Evolutionary conservation across 1,284 basidiomycete species (phyloP), one percentile per base, ranked within the genome.

Genomic region (Uromyces viciae-fabae): DNA sequence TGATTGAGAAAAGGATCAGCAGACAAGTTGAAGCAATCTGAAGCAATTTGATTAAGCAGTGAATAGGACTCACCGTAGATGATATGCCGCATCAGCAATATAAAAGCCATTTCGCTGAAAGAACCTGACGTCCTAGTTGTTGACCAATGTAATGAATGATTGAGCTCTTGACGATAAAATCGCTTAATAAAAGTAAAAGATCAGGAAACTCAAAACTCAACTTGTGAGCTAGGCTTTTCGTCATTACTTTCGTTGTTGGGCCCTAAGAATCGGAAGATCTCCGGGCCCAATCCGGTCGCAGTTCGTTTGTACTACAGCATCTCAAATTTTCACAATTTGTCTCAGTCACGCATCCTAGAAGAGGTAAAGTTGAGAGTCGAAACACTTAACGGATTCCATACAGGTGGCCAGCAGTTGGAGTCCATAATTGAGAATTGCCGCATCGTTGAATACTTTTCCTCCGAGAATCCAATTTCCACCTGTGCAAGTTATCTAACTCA

Each of bases 391-490:
- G 1, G 69, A 46, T 40, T 64, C 71, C 46, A 81, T 64, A 33
- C 78, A 81, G 22, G 69, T 64, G 2, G 52, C 56, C 14, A 81
- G 17, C 17, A 81, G 40, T 36, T 52, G 33, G 31, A 62, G 36
- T 22, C 78, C 78, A 42, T 81, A 81, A 31, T 46, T 46, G 28
- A 73, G 14, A 9, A 73, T 17, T 49, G 60, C 33, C 9, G 31
- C 19, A 73, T 74, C 71, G 31, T 74, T 46, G 19, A 81, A 60
- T n/a, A 74, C 40, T 33, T 62, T 72, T 4, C 69, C 78, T 2
- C 78, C 78, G 42, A 81, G 33, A 5, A 81, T 38, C 78, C 78
- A 81, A 28, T 81, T 81, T 38, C 78, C 78, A 42, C 77, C 77
- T 79, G 43, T 17, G 19, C n/a, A n/a, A n/a, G n/a, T n/a, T n/a